Evolutionary conservation across 2,329 filamentous ascomycete species (phyloP).

Genomic region (Colletotrichum truncatum): DNA sequence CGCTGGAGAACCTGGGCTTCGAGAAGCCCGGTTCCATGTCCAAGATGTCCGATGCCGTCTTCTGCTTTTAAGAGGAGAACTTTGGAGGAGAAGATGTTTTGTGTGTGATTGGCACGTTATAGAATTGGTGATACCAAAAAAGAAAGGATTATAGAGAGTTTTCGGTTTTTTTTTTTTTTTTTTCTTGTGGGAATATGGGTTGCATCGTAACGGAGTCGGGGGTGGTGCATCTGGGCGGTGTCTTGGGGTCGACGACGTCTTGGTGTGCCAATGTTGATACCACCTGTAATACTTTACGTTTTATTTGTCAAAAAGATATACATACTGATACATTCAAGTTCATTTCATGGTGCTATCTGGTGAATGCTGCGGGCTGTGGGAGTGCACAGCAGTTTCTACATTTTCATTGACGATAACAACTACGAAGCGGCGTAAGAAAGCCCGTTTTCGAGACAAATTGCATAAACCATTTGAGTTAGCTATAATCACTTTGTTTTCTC

Average conservation of each 20-base stretch:
- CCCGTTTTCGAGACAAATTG: no score
- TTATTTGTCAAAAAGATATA: constrained; percentile 10
- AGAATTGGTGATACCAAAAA: no score
- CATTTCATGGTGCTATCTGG: no score
- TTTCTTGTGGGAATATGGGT: not conserved
- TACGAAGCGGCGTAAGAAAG: no score
- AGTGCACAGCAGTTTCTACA: no score
- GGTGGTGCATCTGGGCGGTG: constrained; percentile 16
- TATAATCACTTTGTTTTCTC: no score
- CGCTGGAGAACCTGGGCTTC: constrained; percentile 58
- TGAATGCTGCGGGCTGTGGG: no score
- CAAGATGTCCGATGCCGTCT: constrained; percentile 65
- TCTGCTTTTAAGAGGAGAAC: constrained; percentile 59
- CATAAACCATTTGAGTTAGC: no score
- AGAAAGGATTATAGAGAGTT: not conserved
- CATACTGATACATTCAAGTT: no score
- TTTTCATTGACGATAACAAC: no score
- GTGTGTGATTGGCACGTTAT: no score
- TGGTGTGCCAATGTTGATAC: constrained; percentile 23
- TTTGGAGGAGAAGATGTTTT: no score
- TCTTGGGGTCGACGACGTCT: constrained; percentile 13
- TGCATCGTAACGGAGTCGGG: constrained; percentile 27
- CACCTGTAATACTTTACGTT: constrained; percentile 20
- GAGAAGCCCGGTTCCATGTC: constrained; percentile 56
- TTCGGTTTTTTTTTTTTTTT: not conserved